Evolutionary conservation across 805 yeast genomes (phyloP).

Genomic region (Isabelozyma heimii): DNA sequence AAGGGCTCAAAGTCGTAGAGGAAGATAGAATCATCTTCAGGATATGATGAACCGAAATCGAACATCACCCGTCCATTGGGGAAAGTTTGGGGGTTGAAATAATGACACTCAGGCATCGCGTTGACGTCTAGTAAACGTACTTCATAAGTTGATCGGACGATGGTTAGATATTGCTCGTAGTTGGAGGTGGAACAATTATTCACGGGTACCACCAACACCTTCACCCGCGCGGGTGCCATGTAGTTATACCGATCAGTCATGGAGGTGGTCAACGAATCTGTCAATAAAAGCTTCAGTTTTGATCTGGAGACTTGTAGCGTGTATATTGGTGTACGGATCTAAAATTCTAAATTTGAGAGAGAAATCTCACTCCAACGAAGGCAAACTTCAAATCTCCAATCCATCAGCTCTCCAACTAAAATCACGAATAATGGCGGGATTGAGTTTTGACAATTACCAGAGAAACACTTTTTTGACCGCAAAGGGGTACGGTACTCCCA

Average conservation of each 20-base stretch:
- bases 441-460: slow-evolving; percentile 89
- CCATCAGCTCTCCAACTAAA: background rate
- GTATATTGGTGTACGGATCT: too few species aligned
- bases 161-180: slow-evolving; percentile 41
- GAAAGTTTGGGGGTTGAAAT: slow-evolving; percentile 81
- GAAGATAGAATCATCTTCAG: slow-evolving; percentile 59
- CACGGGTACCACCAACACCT: slow-evolving; percentile 66
- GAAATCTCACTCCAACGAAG: background rate
- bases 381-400: background rate
- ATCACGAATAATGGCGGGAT: slow-evolving; percentile 66
- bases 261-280: background rate
- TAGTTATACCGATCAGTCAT: slow-evolving; percentile 41
- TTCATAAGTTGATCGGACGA: slow-evolving; percentile 52
- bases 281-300: background rate
- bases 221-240: slow-evolving; percentile 64
- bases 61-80: slow-evolving; percentile 75
- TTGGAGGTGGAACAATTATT: slow-evolving; percentile 43
- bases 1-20: slow-evolving; percentile 89
- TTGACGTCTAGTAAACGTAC: slow-evolving; percentile 75
- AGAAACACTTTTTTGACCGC: slow-evolving; percentile 76
- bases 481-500: slow-evolving; percentile 75
- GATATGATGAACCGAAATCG: slow-evolving; percentile 45
- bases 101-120: slow-evolving; percentile 45
- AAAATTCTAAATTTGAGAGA: too few species aligned
- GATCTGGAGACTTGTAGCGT: background rate